Conservation (phyloP, 805 yeast genomes). For the Saccharomyces kudriavzevii region DNA sequence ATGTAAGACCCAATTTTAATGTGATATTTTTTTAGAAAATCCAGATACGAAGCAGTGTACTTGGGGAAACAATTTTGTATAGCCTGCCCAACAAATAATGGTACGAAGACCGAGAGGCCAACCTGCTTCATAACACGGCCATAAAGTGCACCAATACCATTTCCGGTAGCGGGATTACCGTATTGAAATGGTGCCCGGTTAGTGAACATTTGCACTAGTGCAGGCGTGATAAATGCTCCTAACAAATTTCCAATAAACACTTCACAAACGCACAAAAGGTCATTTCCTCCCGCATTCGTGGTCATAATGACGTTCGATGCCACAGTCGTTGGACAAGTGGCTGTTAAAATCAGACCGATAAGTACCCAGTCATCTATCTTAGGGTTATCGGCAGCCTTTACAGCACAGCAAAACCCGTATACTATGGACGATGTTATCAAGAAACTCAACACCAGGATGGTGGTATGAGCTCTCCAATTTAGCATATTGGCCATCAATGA, state of each 20-base stretch:
- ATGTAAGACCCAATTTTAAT: constrained; percentile 70
- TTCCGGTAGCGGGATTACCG: constrained; percentile 68
- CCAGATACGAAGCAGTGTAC: constrained; percentile 24
- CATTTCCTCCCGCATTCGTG: constrained; percentile 75
- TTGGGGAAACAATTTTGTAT: constrained; percentile 62
- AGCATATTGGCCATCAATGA: constrained; percentile 53
- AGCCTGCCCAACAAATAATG: constrained; percentile 82
- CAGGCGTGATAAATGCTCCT: constrained; percentile 86
- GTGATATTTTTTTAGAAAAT: constrained; percentile 18
- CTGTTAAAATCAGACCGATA: constrained; percentile 74
- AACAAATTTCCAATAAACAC: constrained; percentile 77
- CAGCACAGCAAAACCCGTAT: constrained; percentile 65
- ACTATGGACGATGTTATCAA: constrained; percentile 62
- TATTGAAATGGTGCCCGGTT: constrained; percentile 51
- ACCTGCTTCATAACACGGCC: constrained; percentile 77
- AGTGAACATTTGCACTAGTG: constrained; percentile 64
- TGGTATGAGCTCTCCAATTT: constrained; percentile 77
- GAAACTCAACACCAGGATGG: constrained; percentile 61
- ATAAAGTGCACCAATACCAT: constrained; percentile 49
- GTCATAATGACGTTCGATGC: constrained; percentile 93
- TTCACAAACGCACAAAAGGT: constrained; percentile 67
- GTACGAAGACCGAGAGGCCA: constrained; percentile 76
- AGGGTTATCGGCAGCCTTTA: constrained; percentile 47
- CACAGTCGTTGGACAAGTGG: constrained; percentile 86
- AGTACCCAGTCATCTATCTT: constrained; percentile 69